phyloP scores from a whole-genome alignment of 2,329 filamentous ascomycete species.

The Xylaria sp. region DNA sequence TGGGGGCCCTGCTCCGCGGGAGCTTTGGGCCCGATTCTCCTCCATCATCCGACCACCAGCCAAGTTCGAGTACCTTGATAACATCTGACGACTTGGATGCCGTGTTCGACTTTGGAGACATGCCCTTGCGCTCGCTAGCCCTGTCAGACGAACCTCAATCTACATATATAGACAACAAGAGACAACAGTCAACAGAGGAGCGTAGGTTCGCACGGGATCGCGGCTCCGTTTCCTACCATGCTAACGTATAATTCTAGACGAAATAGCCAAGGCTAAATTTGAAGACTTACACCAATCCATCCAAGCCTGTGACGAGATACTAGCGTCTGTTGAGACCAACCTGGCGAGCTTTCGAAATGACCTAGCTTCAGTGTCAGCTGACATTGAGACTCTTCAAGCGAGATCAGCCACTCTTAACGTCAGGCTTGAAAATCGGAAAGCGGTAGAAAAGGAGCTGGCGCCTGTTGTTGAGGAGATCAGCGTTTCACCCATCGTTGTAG shows the following conservation, averaged over 20 bases:
- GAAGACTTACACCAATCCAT: constrained; percentile 92
- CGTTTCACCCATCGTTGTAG: constrained; percentile 81
- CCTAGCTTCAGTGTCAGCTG: constrained; percentile 86
- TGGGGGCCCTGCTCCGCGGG: constrained; percentile 57
- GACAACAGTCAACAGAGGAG: constrained; percentile 70
- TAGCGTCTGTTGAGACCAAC: constrained; percentile 91
- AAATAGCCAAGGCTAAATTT: constrained; percentile 82
- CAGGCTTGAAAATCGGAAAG: constrained; percentile 84
- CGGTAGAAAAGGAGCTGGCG: constrained; percentile 85
- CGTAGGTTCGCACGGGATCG: constrained; percentile 59
- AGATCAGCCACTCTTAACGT: constrained; percentile 83
- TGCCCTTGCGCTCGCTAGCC: constrained; percentile 77
- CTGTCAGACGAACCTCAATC: constrained; percentile 39
- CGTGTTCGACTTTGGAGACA: constrained; percentile 77
- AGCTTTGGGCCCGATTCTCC: constrained; percentile 2
- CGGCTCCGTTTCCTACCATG: constrained; percentile 21
- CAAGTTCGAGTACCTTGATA: constrained; percentile 37
- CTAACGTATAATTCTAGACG: constrained; percentile 57
- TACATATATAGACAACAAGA: constrained; percentile 47
- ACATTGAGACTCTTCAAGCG: constrained; percentile 91
- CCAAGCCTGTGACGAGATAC: constrained; percentile 85
- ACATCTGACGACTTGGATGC: constrained; percentile 62
- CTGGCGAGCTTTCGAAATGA: constrained; percentile 93
- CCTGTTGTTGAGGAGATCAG: constrained; percentile 92
- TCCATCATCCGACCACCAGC: constrained; percentile 15